Evolutionary conservation across 768 basidiomycete genomes (phyloP).

Genomic region (Lactarius trivialis): DNA sequence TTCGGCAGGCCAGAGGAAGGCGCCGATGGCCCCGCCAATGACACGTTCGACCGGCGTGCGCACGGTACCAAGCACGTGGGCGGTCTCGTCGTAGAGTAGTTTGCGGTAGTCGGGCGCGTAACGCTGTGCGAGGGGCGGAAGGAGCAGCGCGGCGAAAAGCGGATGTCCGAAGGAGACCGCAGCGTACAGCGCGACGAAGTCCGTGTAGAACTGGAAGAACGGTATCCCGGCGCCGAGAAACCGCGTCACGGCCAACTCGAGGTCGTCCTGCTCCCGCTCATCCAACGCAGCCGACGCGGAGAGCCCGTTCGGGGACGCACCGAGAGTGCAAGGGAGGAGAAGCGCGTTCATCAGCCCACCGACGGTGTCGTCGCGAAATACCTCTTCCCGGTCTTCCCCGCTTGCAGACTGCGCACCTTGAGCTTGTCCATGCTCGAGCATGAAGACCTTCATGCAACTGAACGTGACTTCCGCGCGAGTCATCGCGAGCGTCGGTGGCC

Average conservation of each 20-base stretch:
- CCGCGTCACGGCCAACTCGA: conserved; percentile 50
- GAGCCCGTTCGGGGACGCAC: conserved; percentile 26
- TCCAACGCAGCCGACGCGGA: conserved; percentile 22
- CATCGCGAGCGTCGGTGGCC: conserved; percentile 38
- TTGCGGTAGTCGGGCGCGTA: conserved; percentile 81
- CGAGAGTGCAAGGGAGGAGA: conserved; percentile 47
- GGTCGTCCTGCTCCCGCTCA: conserved; percentile 16
- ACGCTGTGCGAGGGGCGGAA: conserved; percentile 68
- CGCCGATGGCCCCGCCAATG: conserved; percentile 45
- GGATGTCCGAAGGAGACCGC: conserved; percentile 82
- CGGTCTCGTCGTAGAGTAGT: conserved; percentile 76
- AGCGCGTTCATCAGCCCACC: conserved; percentile 51
- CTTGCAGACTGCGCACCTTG: conserved; percentile 29
- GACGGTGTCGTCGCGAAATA: conserved; percentile 74
- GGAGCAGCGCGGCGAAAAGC: conserved; percentile 65
- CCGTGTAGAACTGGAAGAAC: conserved; percentile 92
- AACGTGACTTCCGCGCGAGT: conserved; percentile 57
- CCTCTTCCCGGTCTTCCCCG: conserved; percentile 36
- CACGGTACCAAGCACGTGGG: conserved; percentile 57
- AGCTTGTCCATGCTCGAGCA: conserved; percentile 83
- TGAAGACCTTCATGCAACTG: conserved; percentile 72
- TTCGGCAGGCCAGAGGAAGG: conserved; percentile 72
- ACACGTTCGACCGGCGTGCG: conserved; percentile 45
- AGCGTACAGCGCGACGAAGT: conserved; percentile 86
- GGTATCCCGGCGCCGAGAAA: conserved; percentile 66